Percentiles rank a stretch among this genome's conserved stretches.
Evolutionary conservation across 352 stramenopile species (phyloP).

Genomic region (Plasmopara viticola): DNA sequence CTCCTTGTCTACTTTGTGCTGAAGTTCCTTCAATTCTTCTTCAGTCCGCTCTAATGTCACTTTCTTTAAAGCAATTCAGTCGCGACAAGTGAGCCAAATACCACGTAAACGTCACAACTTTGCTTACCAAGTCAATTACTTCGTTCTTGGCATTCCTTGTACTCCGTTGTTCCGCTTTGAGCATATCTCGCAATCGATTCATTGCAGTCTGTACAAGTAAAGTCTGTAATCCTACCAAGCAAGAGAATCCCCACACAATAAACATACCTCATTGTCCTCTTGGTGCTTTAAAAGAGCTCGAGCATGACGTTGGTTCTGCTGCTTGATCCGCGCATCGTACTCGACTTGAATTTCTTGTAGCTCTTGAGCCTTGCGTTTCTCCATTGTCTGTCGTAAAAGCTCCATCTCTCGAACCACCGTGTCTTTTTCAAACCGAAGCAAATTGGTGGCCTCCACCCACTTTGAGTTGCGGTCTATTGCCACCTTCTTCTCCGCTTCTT

Average conservation of each 20-base stretch:
- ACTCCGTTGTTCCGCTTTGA: conserved; percentile 31
- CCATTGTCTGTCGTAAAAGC: conserved; percentile 37
- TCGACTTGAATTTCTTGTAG: conserved; percentile 43
- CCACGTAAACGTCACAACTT: neutral
- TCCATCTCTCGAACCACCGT: conserved; percentile 54
- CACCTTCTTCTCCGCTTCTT: conserved; percentile 24
- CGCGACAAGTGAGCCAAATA: conserved; percentile 1
- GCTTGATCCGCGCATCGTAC: conserved; percentile 46
- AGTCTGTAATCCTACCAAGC: neutral
- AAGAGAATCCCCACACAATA: neutral
- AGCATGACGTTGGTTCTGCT: conserved; percentile 43
- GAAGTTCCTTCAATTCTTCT: conserved; percentile 45
- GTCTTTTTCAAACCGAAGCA: conserved; percentile 67
- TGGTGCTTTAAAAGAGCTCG: conserved; percentile 45
- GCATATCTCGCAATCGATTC: conserved; percentile 31
- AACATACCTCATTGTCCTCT: conserved; percentile 45
- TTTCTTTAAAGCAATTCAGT: conserved; percentile 26
- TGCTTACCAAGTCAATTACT: conserved; percentile 29
- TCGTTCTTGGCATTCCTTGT: conserved; percentile 36
- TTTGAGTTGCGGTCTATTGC: conserved; percentile 25
- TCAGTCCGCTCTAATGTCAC: conserved; percentile 38
- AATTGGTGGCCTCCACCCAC: conserved; percentile 44
- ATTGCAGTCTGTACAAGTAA: conserved; percentile 20
- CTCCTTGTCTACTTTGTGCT: conserved; percentile 62
- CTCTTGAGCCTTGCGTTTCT: conserved; percentile 52